Percentiles rank a stretch among this genome's conserved stretches.
Evolutionary conservation across 148 eudicot genomes (phyloP).

Genomic region (Cornus florida): DNA sequence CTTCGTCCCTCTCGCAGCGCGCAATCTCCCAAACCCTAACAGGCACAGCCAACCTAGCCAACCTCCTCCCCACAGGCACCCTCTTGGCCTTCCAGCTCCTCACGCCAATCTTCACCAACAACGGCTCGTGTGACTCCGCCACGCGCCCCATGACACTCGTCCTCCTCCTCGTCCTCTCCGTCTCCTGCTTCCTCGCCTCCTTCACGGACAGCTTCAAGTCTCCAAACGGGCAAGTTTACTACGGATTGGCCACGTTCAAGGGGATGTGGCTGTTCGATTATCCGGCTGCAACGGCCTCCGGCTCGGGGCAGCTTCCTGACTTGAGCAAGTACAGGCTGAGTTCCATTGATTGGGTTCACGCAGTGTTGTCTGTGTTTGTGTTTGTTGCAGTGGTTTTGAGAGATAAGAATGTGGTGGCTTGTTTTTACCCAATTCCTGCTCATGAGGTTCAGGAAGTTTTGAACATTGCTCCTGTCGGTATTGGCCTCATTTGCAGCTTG

Average conservation of each 20-base stretch:
- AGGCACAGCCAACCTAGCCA: slow-evolving; percentile 38
- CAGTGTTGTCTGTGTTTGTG: slow-evolving; percentile 28
- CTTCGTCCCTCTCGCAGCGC: slow-evolving; percentile 19
- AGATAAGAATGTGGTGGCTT: slow-evolving; percentile 32
- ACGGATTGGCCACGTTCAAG: slow-evolving; percentile 35
- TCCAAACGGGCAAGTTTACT: slow-evolving; percentile 22
- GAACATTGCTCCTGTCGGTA: slow-evolving; percentile 22
- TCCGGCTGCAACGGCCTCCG: not conserved
- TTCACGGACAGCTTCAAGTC: slow-evolving; percentile 44
- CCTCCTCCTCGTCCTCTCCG: slow-evolving; percentile 27
- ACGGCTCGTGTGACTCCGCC: slow-evolving; percentile 37
- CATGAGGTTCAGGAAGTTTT: slow-evolving; percentile 33
- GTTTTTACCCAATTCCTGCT: slow-evolving; percentile 32
- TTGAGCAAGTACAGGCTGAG: slow-evolving; percentile 20
- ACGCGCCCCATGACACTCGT: slow-evolving; percentile 25
- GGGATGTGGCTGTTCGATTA: slow-evolving; percentile 37
- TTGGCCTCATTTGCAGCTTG: slow-evolving; percentile 36
- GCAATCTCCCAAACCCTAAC: slow-evolving; percentile 24
- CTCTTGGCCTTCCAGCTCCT: slow-evolving; percentile 39
- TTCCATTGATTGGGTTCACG: slow-evolving; percentile 27
- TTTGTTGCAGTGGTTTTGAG: slow-evolving; percentile 34
- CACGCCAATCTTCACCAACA: slow-evolving; percentile 36
- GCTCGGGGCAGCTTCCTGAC: slow-evolving; percentile 15
- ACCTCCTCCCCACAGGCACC: slow-evolving; percentile 49
- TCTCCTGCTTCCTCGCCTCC: slow-evolving; percentile 33